Percentiles rank a stretch among this genome's conserved stretches.
These are phyloP conservation scores for Zygosaccharomyces sapae DNA, from an alignment of 1,139 yeast genomes.

Conservation along the genomic window DNA sequence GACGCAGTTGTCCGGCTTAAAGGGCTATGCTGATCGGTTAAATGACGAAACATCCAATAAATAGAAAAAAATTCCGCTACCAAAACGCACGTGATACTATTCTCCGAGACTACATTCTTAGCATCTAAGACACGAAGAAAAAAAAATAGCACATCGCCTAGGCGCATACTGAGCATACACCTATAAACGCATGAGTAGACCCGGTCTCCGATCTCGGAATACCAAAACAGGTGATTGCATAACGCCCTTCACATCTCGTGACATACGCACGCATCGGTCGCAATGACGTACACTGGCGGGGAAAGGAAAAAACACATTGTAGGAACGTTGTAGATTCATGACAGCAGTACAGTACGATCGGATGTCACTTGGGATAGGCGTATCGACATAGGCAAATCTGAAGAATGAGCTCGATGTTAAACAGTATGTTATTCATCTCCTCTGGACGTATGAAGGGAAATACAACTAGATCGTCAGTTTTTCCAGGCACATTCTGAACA, in stretches of 20 bases:
- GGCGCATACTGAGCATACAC: background rate
- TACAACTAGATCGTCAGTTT: background rate
- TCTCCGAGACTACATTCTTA: background rate
- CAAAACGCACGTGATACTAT: background rate
- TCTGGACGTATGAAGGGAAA: slow-evolving; percentile 4
- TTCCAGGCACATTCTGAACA: background rate
- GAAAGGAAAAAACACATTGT: no score
- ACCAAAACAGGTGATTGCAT: background rate
- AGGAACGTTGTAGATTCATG: no score
- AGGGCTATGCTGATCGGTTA: slow-evolving; percentile 1
- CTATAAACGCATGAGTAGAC: background rate
- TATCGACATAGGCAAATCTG: slow-evolving; percentile 5
- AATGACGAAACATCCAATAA: background rate
- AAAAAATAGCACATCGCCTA: background rate
- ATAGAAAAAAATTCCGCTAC: slow-evolving; percentile 4
- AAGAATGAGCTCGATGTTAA: slow-evolving; percentile 3
- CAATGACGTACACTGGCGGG: no score
- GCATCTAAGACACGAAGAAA: background rate
- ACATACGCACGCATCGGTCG: no score
- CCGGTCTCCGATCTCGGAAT: background rate
- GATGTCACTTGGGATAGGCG: background rate
- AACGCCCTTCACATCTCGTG: no score
- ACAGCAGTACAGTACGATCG: no score
- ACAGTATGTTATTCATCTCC: slow-evolving; percentile 1
- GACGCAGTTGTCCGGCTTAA: slow-evolving; percentile 2